These are phyloP conservation scores for Microbotryum scabiosae DNA, from an alignment of 1,284 basidiomycete genomes.

Conservation along the genomic window DNA sequence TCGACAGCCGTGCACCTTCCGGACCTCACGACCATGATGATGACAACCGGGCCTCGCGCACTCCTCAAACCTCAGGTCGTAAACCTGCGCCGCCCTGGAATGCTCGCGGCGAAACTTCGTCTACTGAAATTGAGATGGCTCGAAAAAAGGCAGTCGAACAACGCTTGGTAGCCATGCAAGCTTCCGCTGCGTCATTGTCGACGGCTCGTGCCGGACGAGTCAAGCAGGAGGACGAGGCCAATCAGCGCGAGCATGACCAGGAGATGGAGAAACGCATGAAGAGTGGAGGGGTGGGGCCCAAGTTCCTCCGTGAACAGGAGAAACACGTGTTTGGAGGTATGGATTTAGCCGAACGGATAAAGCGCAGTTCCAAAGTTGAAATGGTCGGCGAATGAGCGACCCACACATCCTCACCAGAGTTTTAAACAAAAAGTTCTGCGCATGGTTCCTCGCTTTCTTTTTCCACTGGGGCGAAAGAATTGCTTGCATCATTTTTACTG, in stretches of 20 bases:
- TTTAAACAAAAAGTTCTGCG: too few species aligned
- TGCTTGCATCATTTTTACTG: too few species aligned
- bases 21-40: neutral
- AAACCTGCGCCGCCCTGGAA: neutral
- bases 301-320: conserved; percentile 24
- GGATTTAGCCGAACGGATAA: conserved; percentile 26
- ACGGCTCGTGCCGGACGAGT: conserved; percentile 16
- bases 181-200: conserved; percentile 15
- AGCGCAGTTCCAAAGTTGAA: conserved; percentile 19
- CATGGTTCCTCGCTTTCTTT: too few species aligned
- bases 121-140: conserved; percentile 5
- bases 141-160: conserved; percentile 13
- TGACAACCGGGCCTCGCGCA: neutral
- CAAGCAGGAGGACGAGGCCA: conserved; percentile 9
- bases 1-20: neutral
- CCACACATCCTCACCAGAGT: too few species aligned
- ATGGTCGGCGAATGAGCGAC: conserved; percentile 13
- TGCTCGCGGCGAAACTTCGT: neutral
- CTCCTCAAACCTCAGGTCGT: neutral
- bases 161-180: conserved; percentile 30
- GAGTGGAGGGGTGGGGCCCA: conserved; percentile 20
- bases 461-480: too few species aligned
- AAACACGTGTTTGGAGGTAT: conserved; percentile 24
- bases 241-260: conserved; percentile 11
- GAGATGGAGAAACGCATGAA: conserved; percentile 3